Evolutionary conservation across 805 yeast species (phyloP), one percentile per base, ranked within the genome.

Genomic region (Candida fluviatilis): DNA sequence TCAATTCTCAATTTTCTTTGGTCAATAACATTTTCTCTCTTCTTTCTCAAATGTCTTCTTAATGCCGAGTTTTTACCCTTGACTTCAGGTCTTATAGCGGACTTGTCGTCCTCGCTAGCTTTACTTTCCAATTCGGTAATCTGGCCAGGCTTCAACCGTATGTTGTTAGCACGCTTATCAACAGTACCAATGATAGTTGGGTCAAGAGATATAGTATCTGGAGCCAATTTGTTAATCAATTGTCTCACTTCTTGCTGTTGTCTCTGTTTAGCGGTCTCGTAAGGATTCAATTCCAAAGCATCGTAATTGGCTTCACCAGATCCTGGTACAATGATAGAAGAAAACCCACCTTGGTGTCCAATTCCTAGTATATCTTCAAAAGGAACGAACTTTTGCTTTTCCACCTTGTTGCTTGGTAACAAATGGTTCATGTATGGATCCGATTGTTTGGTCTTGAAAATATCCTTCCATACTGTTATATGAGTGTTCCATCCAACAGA

Each of bases 221-320:
- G 95, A 48, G 84, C 81, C 48, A 93, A 70, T 64, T 93, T 93
- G 65, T 91, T 86, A 56, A 93, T 64, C 58, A 93, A 72, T 2
- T 83, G 64, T 55, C 91, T 79, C 26, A 93, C 95, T 70, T 93
- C 99, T 33, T 77, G 73, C 65, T 91, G 91, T 62, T 91, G 95
- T 71, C 98, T 82, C 66, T 90, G 97, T 58, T 86, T 83, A 38
- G 85, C 79, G 7, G 96, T 78, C 61, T 88, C 96, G 64, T 73
- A 93, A 46, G 99, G 99, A 60, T 93, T 93, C 53, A 80, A 63
- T 64, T 93, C 99, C 58, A 89, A 62, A 2, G 98, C 89, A 68
- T 93, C 99, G 60, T 78, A 89, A 64, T 93, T 93, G 45, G 99
- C 96, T 66, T 93, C 99, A 69, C 99, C 99, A 30, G 97, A 71